These are phyloP conservation scores for Diaporthe helianthi DNA, from an alignment of 2,329 filamentous ascomycete genomes.

Conservation along the genomic window DNA sequence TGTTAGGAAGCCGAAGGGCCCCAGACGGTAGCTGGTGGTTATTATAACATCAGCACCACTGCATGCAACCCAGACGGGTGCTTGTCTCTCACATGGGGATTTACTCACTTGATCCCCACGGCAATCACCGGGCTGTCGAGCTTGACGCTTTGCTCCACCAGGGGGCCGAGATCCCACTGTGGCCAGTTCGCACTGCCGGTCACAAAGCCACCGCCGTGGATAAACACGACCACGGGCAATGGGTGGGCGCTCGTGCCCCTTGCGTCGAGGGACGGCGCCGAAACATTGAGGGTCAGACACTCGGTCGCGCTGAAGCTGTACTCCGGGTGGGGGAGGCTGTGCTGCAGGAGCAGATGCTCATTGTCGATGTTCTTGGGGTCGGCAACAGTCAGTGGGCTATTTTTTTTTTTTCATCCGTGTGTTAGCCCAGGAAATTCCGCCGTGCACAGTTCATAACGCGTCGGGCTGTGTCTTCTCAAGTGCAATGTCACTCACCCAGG, in stretches of 20 bases:
- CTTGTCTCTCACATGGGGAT: too few species aligned
- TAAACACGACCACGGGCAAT: conserved; percentile 59
- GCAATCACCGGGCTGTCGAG: conserved; percentile 54
- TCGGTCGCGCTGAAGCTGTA: conserved; percentile 54
- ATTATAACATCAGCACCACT: background rate
- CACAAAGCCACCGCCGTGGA: conserved; percentile 59
- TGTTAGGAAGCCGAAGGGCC: conserved; percentile 53
- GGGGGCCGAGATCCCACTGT: conserved; percentile 53
- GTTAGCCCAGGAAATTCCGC: background rate
- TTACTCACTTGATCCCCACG: conserved; percentile 51
- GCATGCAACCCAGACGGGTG: too few species aligned
- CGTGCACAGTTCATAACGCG: too few species aligned
- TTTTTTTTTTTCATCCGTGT: too few species aligned
- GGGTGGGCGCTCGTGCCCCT: conserved; percentile 37
- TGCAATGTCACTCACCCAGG: conserved; percentile 48
- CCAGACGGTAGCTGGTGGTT: conserved; percentile 52
- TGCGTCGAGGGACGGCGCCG: conserved; percentile 46
- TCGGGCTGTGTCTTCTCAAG: too few species aligned
- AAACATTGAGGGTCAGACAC: conserved; percentile 60
- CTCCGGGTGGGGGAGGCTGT: conserved; percentile 48
- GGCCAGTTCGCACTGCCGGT: conserved; percentile 60
- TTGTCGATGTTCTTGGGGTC: conserved; percentile 49
- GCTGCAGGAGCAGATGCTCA: conserved; percentile 57
- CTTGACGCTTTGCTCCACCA: conserved; percentile 53
- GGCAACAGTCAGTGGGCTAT: conserved; percentile 48